phyloP scores from a whole-genome alignment of 1,284 basidiomycete genomes.

The Trametes pubescens region DNA sequence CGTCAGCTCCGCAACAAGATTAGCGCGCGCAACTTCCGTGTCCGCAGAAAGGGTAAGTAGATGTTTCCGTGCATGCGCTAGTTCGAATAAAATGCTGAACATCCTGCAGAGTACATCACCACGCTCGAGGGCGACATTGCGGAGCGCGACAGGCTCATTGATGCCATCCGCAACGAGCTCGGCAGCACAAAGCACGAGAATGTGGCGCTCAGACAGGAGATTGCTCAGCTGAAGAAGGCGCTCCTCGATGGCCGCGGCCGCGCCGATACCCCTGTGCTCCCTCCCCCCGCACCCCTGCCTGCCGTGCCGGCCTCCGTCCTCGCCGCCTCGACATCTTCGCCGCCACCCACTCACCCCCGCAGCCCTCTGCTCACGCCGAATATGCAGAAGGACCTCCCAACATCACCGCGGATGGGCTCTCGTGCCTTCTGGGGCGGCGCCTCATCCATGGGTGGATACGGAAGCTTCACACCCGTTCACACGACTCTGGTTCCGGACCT shows the following conservation, averaged over 20 bases:
- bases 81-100: slow-evolving; percentile 6
- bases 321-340: slow-evolving; percentile 34
- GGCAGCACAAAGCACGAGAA: slow-evolving; percentile 86
- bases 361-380: slow-evolving; percentile 70
- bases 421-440: slow-evolving; percentile 82
- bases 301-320: slow-evolving; percentile 40
- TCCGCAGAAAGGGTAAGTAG: slow-evolving; percentile 84
- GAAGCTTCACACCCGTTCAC: slow-evolving; percentile 87
- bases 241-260: slow-evolving; percentile 68
- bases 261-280: slow-evolving; percentile 48
- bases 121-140: slow-evolving; percentile 94
- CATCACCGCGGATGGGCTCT: slow-evolving; percentile 60
- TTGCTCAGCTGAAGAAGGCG: slow-evolving; percentile 83
- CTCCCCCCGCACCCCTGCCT: slow-evolving; percentile 56
- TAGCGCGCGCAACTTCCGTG: slow-evolving; percentile 93
- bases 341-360: slow-evolving; percentile 40
- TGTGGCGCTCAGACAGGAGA: slow-evolving; percentile 83
- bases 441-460: slow-evolving; percentile 51
- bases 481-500: slow-evolving; percentile 79
- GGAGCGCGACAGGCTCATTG: slow-evolving; percentile 90
- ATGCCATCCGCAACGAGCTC: slow-evolving; percentile 88
- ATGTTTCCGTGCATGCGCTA: slow-evolving; percentile 25
- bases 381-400: slow-evolving; percentile 84
- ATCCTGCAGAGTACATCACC: slow-evolving; percentile 84
- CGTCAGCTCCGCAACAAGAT: slow-evolving; percentile 97